These are phyloP conservation scores for Capronia americana DNA, from an alignment of 2,329 filamentous ascomycete genomes.

Conservation along the genomic window DNA sequence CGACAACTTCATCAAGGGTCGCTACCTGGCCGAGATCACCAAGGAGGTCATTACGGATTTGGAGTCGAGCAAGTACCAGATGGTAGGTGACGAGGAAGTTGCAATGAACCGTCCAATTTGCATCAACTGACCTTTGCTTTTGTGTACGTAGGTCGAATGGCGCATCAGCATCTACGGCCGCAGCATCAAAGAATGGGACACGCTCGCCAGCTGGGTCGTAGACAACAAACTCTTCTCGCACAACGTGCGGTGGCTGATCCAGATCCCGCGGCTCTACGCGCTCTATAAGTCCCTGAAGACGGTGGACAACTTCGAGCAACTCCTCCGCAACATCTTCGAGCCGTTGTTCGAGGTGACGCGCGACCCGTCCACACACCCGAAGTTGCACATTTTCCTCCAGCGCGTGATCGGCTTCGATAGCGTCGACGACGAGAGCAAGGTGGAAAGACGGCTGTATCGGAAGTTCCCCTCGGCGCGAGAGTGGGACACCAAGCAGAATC, in stretches of 20 bases:
- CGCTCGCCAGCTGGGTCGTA: slow-evolving; percentile 93
- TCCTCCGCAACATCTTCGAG: slow-evolving; percentile 89
- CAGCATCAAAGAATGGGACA: slow-evolving; percentile 94
- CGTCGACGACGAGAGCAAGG: slow-evolving; percentile 97
- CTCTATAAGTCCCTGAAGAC: slow-evolving; percentile 89
- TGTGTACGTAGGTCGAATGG: slow-evolving; percentile 73
- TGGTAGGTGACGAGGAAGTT: slow-evolving; percentile 60
- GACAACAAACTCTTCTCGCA: slow-evolving; percentile 98
- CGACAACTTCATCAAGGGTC: slow-evolving; percentile 94
- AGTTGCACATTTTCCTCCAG: slow-evolving; percentile 92
- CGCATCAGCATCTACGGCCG: slow-evolving; percentile 96
- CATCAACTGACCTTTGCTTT: not conserved
- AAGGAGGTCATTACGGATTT: slow-evolving; percentile 97
- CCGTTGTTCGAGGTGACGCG: slow-evolving; percentile 94
- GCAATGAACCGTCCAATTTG: not conserved
- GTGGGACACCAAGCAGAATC: slow-evolving; percentile 93
- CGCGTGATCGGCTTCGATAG: slow-evolving; percentile 96
- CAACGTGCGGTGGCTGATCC: slow-evolving; percentile 96
- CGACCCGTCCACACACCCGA: slow-evolving; percentile 83
- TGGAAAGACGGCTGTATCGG: slow-evolving; percentile 89
- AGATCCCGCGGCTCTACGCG: slow-evolving; percentile 91
- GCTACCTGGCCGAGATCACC: slow-evolving; percentile 95
- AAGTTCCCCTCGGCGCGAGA: slow-evolving; percentile 91
- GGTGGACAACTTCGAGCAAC: slow-evolving; percentile 88
- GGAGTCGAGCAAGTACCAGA: slow-evolving; percentile 98